phyloP scores from a whole-genome alignment of 306 rosid species.

The Herpetospermum pedunculosum region DNA sequence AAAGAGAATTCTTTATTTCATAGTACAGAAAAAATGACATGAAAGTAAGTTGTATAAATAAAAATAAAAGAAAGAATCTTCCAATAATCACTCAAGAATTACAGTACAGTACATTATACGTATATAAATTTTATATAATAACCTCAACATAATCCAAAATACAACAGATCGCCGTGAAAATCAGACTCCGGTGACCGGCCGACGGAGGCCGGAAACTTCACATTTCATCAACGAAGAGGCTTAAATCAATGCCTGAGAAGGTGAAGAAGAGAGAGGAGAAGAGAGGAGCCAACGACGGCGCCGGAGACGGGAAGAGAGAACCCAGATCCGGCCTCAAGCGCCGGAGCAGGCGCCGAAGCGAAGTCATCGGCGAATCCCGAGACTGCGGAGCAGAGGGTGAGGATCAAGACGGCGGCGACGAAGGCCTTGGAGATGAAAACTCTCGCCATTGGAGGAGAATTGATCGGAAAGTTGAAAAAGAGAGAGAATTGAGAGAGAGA shows the following conservation, averaged over 20 bases:
- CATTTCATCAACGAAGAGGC: not conserved
- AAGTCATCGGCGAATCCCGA: not conserved
- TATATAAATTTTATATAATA: not conserved
- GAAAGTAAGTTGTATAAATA: no score
- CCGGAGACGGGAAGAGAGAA: slow-evolving; percentile 9
- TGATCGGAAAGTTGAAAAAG: not conserved
- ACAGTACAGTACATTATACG: not conserved
- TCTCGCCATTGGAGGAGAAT: not conserved
- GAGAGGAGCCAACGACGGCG: slow-evolving; percentile 5
- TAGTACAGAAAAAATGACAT: no score
- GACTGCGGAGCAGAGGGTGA: not conserved
- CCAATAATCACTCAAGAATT: not conserved
- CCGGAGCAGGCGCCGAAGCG: slow-evolving; percentile 17
- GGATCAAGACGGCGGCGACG: not conserved
- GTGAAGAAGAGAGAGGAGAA: slow-evolving; percentile 14
- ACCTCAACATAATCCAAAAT: not conserved
- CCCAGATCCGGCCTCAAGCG: slow-evolving; percentile 10
- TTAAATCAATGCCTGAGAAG: not conserved
- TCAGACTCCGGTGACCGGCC: not conserved
- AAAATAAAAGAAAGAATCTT: no score
- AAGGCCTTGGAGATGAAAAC: slow-evolving; percentile 9
- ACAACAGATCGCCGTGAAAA: not conserved
- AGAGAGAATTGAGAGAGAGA: not conserved
- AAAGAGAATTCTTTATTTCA: no score
- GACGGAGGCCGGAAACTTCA: not conserved